Conservation (phyloP, 768 basidiomycete species). For the Mycena indigotica region DNA sequence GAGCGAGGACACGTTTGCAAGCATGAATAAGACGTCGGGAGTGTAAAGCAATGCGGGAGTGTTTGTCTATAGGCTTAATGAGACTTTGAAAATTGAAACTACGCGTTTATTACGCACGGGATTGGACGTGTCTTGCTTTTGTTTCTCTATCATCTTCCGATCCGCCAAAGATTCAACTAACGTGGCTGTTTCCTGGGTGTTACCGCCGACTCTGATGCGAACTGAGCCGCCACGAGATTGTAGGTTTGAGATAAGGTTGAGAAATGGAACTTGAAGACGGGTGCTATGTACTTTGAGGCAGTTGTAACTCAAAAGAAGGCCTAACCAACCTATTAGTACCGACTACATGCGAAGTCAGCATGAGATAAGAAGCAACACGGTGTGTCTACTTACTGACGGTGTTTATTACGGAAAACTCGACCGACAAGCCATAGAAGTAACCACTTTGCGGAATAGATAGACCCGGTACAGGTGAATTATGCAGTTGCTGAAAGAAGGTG, state of each 20-base stretch:
- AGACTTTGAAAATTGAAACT: not conserved
- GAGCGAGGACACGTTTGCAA: slow-evolving; percentile 61
- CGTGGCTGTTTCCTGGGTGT: slow-evolving; percentile 60
- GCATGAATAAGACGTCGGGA: slow-evolving; percentile 63
- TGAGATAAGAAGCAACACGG: not conserved
- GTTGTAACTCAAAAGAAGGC: slow-evolving; percentile 14
- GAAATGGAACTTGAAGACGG: slow-evolving; percentile 55
- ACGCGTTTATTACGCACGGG: slow-evolving; percentile 36
- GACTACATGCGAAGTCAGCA: slow-evolving; percentile 36
- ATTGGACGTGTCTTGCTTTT: slow-evolving; percentile 34
- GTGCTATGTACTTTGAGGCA: slow-evolving; percentile 39
- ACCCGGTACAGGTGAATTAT: slow-evolving; percentile 14
- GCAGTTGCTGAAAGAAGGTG: slow-evolving; percentile 20
- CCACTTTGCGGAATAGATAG: slow-evolving; percentile 25
- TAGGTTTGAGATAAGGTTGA: slow-evolving; percentile 67
- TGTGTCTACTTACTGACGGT: slow-evolving; percentile 37
- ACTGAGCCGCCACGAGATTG: slow-evolving; percentile 56
- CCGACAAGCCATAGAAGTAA: slow-evolving; percentile 42
- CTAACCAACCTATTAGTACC: slow-evolving; percentile 51
- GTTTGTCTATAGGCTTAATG: slow-evolving; percentile 46
- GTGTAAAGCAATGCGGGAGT: slow-evolving; percentile 73
- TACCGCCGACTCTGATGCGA: slow-evolving; percentile 65
- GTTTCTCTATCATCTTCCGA: slow-evolving; percentile 53
- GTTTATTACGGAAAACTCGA: slow-evolving; percentile 49
- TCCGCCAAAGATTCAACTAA: slow-evolving; percentile 40